These are phyloP conservation scores for Macrophomina phaseolina DNA, from an alignment of 2,329 filamentous ascomycete genomes.

Conservation along the genomic window DNA sequence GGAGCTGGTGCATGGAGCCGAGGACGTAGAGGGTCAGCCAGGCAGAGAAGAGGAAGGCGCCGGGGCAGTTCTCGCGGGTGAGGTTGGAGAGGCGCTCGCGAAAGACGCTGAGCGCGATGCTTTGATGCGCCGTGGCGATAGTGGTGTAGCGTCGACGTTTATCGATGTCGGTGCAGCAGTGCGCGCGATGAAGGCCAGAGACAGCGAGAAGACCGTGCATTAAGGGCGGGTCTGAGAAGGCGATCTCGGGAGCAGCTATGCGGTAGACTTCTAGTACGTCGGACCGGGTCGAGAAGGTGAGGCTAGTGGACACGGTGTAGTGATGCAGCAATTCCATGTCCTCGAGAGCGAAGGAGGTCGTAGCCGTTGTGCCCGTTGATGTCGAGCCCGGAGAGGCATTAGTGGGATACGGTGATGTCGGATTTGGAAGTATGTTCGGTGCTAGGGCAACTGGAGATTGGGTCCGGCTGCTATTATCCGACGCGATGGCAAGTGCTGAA, in stretches of 20 bases:
- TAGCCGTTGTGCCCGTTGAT: conserved; percentile 25
- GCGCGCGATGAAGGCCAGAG: conserved; percentile 51
- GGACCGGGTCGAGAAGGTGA: conserved; percentile 33
- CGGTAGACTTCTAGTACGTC: conserved; percentile 34
- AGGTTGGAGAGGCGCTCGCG: conserved; percentile 22
- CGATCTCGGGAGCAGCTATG: conserved; percentile 39
- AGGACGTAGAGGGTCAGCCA: conserved; percentile 18
- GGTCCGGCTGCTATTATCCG: conserved; percentile 7
- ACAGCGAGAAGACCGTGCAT: conserved; percentile 52
- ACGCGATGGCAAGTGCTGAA: background rate
- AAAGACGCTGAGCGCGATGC: conserved; percentile 20
- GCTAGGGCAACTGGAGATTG: conserved; percentile 11
- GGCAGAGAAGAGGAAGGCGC: conserved; percentile 24
- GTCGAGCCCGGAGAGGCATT: conserved; percentile 14
- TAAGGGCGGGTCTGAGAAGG: conserved; percentile 51
- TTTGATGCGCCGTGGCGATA: conserved; percentile 7
- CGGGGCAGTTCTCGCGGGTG: conserved; percentile 25
- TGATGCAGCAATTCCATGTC: conserved; percentile 42
- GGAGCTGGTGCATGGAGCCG: conserved; percentile 22
- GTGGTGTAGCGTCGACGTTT: conserved; percentile 10
- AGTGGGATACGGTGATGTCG: conserved; percentile 25
- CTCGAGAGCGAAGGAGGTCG: conserved; percentile 31
- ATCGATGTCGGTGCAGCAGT: conserved; percentile 27
- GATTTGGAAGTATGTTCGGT: background rate
- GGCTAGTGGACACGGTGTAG: conserved; percentile 38